Evolutionary conservation across 2,329 filamentous ascomycete genomes (phyloP).

Genomic region (Phyllosticta capitalensis): DNA sequence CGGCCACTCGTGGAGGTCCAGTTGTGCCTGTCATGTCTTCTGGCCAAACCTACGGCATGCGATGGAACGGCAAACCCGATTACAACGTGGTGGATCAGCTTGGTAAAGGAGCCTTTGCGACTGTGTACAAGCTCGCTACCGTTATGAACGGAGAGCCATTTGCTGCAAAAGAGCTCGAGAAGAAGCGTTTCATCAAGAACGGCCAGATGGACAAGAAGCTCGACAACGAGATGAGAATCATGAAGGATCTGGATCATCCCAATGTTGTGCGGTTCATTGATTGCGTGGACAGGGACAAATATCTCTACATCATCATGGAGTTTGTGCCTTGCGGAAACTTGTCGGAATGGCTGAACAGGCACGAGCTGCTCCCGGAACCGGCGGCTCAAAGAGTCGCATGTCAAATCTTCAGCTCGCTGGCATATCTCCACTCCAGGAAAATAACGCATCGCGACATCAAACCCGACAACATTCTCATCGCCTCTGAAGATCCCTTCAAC

Average conservation of each 20-base stretch:
- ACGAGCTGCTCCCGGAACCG: slow-evolving; percentile 55
- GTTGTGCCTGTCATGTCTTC: neutral
- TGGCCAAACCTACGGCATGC: slow-evolving; percentile 52
- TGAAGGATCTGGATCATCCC: slow-evolving; percentile 72
- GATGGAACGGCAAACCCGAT: slow-evolving; percentile 67
- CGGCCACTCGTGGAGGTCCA: neutral
- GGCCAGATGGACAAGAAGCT: slow-evolving; percentile 83
- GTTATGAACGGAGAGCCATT: slow-evolving; percentile 76
- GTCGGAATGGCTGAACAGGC: slow-evolving; percentile 57
- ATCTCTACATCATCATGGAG: slow-evolving; percentile 97
- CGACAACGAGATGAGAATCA: slow-evolving; percentile 95
- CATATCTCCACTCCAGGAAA: slow-evolving; percentile 75
- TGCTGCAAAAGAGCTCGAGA: slow-evolving; percentile 92
- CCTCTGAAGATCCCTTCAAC: slow-evolving; percentile 59
- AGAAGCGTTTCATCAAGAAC: slow-evolving; percentile 86
- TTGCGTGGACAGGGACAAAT: slow-evolving; percentile 68
- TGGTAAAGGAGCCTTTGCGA: slow-evolving; percentile 90
- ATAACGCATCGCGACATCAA: slow-evolving; percentile 98
- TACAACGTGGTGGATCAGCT: slow-evolving; percentile 79
- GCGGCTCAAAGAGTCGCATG: slow-evolving; percentile 61
- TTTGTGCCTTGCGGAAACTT: slow-evolving; percentile 76
- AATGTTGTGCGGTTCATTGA: slow-evolving; percentile 92
- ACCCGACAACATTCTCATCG: slow-evolving; percentile 84
- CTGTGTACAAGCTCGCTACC: slow-evolving; percentile 80
- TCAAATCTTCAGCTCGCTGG: slow-evolving; percentile 72